Conservation (phyloP, 331 rosid genomes). For the Cydonia oblonga region DNA sequence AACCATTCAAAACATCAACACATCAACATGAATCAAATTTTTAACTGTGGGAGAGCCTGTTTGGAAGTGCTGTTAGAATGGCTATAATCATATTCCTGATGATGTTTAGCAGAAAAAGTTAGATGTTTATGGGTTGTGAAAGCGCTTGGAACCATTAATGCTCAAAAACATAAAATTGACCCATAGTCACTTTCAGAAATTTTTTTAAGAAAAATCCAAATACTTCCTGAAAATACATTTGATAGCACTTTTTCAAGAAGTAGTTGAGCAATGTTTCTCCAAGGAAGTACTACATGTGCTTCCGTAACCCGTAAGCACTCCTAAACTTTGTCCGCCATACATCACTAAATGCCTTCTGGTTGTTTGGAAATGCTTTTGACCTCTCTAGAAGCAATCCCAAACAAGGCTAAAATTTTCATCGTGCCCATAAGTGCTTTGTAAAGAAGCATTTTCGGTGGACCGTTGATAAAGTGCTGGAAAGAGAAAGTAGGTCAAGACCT, state of each 20-base stretch:
- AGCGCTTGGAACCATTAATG: not conserved
- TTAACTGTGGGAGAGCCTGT: not conserved
- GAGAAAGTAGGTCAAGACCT: conserved; percentile 39
- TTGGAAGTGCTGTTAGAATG: not conserved
- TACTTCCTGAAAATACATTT: not conserved
- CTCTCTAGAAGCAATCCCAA: not conserved
- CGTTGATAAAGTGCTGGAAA: not conserved
- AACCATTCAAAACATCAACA: not conserved
- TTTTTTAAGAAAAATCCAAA: too few relatives aligned
- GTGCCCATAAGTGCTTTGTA: not conserved
- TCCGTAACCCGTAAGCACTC: not conserved
- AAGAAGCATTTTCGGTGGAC: not conserved
- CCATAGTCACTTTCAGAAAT: not conserved
- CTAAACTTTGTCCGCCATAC: not conserved
- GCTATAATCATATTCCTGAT: not conserved
- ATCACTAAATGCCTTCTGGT: not conserved
- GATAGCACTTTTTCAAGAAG: not conserved
- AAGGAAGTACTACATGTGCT: not conserved
- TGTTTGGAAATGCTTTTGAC: not conserved
- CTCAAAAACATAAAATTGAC: not conserved
- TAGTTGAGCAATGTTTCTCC: not conserved
- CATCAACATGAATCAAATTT: not conserved
- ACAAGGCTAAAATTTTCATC: not conserved
- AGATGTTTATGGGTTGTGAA: not conserved
- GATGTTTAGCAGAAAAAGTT: not conserved